Evolutionary conservation across 495 filamentous ascomycete genomes (phyloP), one percentile per base, ranked within the genome.

Genomic region (Trichoderma gamsii): DNA sequence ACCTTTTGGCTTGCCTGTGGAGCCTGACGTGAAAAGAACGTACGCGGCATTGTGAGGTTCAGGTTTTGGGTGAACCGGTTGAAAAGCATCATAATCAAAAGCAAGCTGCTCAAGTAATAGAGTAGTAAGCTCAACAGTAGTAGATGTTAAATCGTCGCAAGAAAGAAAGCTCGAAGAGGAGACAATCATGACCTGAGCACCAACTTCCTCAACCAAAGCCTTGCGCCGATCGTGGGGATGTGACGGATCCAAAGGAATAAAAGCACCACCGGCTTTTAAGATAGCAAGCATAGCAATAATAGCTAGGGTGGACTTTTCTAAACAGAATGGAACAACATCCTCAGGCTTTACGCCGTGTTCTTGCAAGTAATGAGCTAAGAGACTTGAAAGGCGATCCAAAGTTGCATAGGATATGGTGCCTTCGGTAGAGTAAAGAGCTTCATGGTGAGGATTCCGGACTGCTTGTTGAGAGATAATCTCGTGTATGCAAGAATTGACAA

Each of bases 1-100:
- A 32, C 81, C 67, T 69, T 76, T 72, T 0, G 86, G 82, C 8
- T 79, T 79, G 1, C 85, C 85, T 0, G 85, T 87, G 15, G 78
- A 82, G 1, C 85, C 85, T 71, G 81, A 79, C 2, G 85, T 87
- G 69, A 83, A 65, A 4, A 65, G 35, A 2, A 65, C 41, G 11
- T 65, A 65, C 1, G 64, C 64, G 4, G 70, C 56, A 69, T 79
- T 75, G 29, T 66, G 85, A 66, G 81, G 66, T n/a, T 23, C 8
- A 23, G 64, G 4, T 35, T 46, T 65, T 4, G 56, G 56, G 1
- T 15, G 25, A 18, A 61, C 9, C 25, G 13, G 23, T 32, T 61
- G 56, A n/a, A 65, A 65, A 35, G 41, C 64, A 65, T 65, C 41
- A 4, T 41, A 41, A 7, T 7, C 29, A 1, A 35, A 41, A 15